A percentile compares a stretch with the other conserved stretches of the same genome.
phyloP scores from a whole-genome alignment of 2,329 filamentous ascomycete genomes.

The Didymella lethalis region DNA sequence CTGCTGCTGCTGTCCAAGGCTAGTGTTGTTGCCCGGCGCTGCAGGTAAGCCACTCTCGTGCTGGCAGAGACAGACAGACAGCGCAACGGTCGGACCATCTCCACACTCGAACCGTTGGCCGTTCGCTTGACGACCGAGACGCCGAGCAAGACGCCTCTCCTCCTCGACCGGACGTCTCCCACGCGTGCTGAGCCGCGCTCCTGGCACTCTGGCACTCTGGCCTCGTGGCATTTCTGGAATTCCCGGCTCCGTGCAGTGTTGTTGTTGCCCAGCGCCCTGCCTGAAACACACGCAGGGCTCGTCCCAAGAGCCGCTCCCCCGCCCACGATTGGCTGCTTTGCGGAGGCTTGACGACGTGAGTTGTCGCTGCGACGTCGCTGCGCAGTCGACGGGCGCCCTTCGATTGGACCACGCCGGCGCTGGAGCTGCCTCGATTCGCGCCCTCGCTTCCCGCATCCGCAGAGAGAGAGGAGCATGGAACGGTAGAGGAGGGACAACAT shows the following conservation, averaged over 20 bases:
- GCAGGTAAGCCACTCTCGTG: not conserved
- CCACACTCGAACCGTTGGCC: conserved; percentile 20
- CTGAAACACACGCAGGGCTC: conserved; percentile 19
- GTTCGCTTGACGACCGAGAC: conserved; percentile 12
- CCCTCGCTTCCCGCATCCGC: conserved; percentile 28
- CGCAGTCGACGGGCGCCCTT: conserved; percentile 2
- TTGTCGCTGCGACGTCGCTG: conserved; percentile 14
- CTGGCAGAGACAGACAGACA: not conserved
- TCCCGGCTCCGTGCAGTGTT: conserved; percentile 4
- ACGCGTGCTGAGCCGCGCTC: conserved; percentile 10
- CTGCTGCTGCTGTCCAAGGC: not conserved
- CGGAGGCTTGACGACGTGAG: conserved; percentile 15
- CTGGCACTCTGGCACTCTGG: not conserved
- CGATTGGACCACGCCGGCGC: conserved; percentile 22
- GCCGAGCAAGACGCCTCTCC: conserved; percentile 14
- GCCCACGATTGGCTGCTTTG: conserved; percentile 18
- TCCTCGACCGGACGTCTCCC: conserved; percentile 9
- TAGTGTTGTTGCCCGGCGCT: not conserved
- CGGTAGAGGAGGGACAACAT: conserved; percentile 37
- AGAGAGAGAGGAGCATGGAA: conserved; percentile 36
- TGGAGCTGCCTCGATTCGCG: conserved; percentile 41
- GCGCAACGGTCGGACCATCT: conserved; percentile 13
- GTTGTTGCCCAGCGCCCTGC: conserved; percentile 8
- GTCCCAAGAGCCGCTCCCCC: conserved; percentile 13
- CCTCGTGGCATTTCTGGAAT: not conserved